Percentiles rank a stretch among this genome's conserved stretches.
These are phyloP conservation scores for Striga asiatica DNA, from an alignment of 257 asterid species.

Conservation along the genomic window DNA sequence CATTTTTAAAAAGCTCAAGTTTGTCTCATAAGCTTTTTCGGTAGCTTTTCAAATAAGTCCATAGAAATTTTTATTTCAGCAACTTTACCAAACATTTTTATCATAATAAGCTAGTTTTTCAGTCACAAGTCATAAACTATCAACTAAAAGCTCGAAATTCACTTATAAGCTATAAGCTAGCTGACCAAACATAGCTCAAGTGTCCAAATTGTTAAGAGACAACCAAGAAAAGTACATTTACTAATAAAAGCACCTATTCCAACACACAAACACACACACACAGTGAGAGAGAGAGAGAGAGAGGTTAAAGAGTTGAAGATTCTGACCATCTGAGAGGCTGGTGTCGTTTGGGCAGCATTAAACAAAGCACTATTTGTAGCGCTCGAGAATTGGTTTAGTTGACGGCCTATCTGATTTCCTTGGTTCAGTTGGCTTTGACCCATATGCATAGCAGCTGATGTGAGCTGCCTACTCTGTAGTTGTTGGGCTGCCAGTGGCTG, in stretches of 20 bases:
- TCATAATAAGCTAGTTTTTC: too few species aligned
- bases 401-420: slow-evolving; percentile 91
- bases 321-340: slow-evolving; percentile 78
- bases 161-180: too few species aligned
- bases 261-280: neutral
- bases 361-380: slow-evolving; percentile 77
- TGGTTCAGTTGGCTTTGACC: slow-evolving; percentile 68
- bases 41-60: too few species aligned
- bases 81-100: too few species aligned
- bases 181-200: too few species aligned
- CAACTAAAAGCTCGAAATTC: too few species aligned
- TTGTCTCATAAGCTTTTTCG: too few species aligned
- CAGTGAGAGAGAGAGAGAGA: neutral
- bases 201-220: neutral
- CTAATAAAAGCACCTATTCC: neutral
- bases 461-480: slow-evolving; percentile 70
- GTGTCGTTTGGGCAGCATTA: slow-evolving; percentile 78
- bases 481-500: slow-evolving; percentile 78
- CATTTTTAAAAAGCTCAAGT: too few species aligned
- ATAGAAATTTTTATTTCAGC: too few species aligned
- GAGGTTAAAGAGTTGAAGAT: slow-evolving; percentile 5
- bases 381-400: slow-evolving; percentile 73
- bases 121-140: too few species aligned
- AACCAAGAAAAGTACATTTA: slow-evolving; percentile 7
- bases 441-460: slow-evolving; percentile 74